Evolutionary conservation across 805 yeast genomes (phyloP).

Genomic region (Metschnikowia gelsemii): DNA sequence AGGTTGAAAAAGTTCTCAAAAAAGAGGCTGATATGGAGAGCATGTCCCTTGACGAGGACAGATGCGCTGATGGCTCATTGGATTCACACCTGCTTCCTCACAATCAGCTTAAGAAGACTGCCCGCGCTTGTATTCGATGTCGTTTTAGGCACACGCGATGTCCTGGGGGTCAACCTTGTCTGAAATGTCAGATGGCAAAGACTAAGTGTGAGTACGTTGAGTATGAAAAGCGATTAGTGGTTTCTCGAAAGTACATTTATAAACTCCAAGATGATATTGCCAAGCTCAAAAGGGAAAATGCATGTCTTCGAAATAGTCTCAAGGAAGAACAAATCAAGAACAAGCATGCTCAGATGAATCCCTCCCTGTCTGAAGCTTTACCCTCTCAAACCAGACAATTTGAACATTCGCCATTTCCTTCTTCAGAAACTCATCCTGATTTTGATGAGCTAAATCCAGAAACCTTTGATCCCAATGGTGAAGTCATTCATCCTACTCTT

Average conservation of each 20-base stretch:
- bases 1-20: constrained; percentile 1
- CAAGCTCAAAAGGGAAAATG: constrained; percentile 63
- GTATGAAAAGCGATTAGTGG: constrained; percentile 70
- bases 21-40: constrained; percentile 5
- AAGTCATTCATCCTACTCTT: constrained; percentile 67
- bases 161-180: constrained; percentile 76
- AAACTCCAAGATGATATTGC: constrained; percentile 68
- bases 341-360: background rate
- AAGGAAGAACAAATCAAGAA: constrained; percentile 29
- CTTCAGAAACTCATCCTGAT: constrained; percentile 4
- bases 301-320: constrained; percentile 47
- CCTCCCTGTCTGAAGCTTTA: constrained; percentile 3
- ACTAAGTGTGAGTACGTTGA: constrained; percentile 68
- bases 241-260: constrained; percentile 66
- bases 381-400: background rate
- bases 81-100: constrained; percentile 4
- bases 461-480: constrained; percentile 24
- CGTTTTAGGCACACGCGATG: constrained; percentile 72
- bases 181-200: constrained; percentile 55
- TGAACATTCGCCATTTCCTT: constrained; percentile 9
- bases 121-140: constrained; percentile 62
- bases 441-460: constrained; percentile 9
- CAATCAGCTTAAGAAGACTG: constrained; percentile 29
- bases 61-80: constrained; percentile 4
- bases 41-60: constrained; percentile 9